These are phyloP conservation scores for Gyromitra esculenta DNA, from an alignment of 2,329 filamentous ascomycete species.

Conservation along the genomic window DNA sequence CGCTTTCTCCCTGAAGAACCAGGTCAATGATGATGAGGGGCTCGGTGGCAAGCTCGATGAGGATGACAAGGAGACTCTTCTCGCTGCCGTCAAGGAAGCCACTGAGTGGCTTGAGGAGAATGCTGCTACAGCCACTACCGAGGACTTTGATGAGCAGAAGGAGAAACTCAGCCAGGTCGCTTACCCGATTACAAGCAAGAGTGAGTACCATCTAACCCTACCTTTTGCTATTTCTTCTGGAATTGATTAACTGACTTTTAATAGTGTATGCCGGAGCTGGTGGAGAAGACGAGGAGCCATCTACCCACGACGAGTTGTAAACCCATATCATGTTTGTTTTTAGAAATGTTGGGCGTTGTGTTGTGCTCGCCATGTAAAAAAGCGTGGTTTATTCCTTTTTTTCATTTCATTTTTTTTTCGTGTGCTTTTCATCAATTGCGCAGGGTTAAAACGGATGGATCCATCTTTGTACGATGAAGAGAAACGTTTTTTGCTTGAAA, in stretches of 20 bases:
- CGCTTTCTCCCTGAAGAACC: constrained; percentile 98
- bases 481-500: constrained; percentile 24
- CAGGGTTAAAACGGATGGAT: constrained; percentile 31
- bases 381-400: constrained; percentile 49
- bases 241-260: constrained; percentile 66
- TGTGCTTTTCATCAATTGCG: constrained; percentile 30
- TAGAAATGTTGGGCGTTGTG: constrained; percentile 47
- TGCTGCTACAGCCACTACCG: constrained; percentile 75
- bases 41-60: constrained; percentile 98
- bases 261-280: constrained; percentile 68
- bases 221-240: not conserved
- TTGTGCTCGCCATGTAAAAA: constrained; percentile 51
- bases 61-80: constrained; percentile 95
- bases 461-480: constrained; percentile 30
- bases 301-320: constrained; percentile 82
- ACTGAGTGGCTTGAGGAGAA: constrained; percentile 98
- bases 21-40: constrained; percentile 95
- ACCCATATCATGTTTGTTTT: constrained; percentile 44
- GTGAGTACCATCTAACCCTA: constrained; percentile 39
- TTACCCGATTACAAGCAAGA: constrained; percentile 98
- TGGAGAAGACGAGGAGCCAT: constrained; percentile 75
- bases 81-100: constrained; percentile 96
- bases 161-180: constrained; percentile 97
- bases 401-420: constrained; percentile 26
- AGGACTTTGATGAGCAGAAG: constrained; percentile 99